Conservation (phyloP, 306 rosid species). For the Herpetospermum pedunculosum region DNA sequence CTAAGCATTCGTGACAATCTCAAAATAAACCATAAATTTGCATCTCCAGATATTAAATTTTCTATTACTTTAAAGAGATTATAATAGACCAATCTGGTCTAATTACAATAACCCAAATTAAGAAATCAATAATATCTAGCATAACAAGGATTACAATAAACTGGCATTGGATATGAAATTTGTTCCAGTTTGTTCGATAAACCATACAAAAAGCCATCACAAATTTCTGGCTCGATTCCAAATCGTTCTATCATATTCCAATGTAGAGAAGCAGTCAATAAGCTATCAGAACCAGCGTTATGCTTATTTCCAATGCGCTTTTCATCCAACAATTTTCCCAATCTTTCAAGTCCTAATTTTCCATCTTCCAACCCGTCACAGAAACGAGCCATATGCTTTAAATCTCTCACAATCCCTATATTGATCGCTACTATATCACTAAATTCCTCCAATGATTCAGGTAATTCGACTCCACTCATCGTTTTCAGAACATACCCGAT, state of each 20-base stretch:
- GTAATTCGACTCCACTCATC: background rate
- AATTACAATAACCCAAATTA: too few species aligned
- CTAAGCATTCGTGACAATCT: too few species aligned
- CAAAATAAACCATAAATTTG: too few species aligned
- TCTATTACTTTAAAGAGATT: too few species aligned
- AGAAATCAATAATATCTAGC: too few species aligned
- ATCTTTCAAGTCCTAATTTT: background rate
- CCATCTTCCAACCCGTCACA: background rate
- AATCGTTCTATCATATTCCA: background rate
- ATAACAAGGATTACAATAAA: too few species aligned
- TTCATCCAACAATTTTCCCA: background rate
- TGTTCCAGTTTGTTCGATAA: background rate
- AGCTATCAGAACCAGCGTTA: constrained; percentile 2
- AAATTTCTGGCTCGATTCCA: background rate
- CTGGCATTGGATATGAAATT: too few species aligned
- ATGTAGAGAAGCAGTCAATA: background rate
- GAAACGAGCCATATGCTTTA: background rate
- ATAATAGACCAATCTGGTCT: too few species aligned
- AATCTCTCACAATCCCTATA: background rate
- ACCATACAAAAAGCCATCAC: background rate
- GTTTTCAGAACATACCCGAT: background rate
- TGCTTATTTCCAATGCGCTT: background rate
- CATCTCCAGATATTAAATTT: too few species aligned
- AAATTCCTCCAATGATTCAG: background rate
- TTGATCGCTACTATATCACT: background rate